Percentiles rank a stretch among this genome's conserved stretches.
phyloP scores from a whole-genome alignment of 345 rosid species.

The Eucalyptus curtisii region DNA sequence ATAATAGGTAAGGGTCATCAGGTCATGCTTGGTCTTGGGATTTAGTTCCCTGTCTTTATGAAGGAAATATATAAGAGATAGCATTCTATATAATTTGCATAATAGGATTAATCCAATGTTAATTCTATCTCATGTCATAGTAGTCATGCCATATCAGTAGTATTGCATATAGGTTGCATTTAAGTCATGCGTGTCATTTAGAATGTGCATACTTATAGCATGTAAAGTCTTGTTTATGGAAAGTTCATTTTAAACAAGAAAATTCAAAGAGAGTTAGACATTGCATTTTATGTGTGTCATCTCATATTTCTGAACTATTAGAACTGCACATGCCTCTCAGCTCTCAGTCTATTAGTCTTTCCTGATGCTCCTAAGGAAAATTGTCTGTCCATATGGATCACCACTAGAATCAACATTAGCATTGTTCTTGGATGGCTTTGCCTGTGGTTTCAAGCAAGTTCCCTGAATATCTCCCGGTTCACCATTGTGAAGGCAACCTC shows the following conservation, averaged over 20 bases:
- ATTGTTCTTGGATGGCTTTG: background rate
- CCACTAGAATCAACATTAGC: background rate
- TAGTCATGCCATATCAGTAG: background rate
- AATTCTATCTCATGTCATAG: background rate
- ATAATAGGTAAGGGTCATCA: background rate
- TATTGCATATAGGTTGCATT: background rate
- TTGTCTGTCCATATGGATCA: background rate
- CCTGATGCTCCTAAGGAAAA: background rate
- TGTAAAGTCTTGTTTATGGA: background rate
- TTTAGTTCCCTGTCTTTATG: background rate
- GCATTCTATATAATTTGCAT: background rate
- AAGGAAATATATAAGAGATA: background rate
- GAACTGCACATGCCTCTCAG: background rate
- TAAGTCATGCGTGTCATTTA: background rate
- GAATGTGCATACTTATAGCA: background rate
- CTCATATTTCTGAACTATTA: background rate
- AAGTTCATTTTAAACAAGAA: background rate
- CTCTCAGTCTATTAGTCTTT: background rate
- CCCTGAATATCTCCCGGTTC: background rate
- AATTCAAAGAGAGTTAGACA: background rate
- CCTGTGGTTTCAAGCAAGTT: background rate
- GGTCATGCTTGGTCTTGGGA: background rate
- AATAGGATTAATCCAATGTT: background rate
- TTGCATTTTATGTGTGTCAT: background rate
- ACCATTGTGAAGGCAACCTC: background rate